These are phyloP conservation scores for Flaveria floridana DNA, from an alignment of 140 eudicot species.

Conservation along the genomic window DNA sequence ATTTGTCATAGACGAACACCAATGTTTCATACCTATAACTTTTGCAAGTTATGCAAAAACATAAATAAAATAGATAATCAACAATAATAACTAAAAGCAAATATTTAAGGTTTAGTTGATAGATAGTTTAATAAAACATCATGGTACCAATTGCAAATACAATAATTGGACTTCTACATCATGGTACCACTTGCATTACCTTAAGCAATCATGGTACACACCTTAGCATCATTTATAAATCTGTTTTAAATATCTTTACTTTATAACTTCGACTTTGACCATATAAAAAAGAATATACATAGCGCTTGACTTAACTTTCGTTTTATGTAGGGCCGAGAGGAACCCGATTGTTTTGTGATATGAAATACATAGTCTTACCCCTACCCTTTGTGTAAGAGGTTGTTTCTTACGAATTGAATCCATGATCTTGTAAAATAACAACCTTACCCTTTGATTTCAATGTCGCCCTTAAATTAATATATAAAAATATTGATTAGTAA, in stretches of 20 bases:
- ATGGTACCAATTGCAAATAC: constrained; percentile 28
- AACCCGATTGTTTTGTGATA: too few species aligned
- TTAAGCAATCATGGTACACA: constrained; percentile 31
- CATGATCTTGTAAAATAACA: too few species aligned
- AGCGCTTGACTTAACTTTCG: too few species aligned
- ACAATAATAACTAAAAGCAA: background rate
- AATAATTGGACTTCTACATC: constrained; percentile 27
- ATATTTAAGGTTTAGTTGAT: background rate
- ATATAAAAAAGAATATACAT: background rate
- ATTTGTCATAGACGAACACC: background rate
- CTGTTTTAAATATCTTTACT: background rate
- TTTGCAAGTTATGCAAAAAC: too few species aligned
- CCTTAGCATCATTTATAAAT: background rate
- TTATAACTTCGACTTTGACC: background rate
- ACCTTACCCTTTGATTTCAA: too few species aligned
- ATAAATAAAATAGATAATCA: background rate
- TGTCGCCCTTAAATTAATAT: background rate
- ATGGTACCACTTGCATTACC: constrained; percentile 31
- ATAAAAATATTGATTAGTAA: background rate
- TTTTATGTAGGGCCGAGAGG: too few species aligned
- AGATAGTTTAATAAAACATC: constrained; percentile 16
- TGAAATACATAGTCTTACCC: too few species aligned
- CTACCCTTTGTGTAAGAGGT: too few species aligned
- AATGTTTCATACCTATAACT: too few species aligned
- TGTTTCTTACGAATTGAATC: too few species aligned